Base-by-base conservation (phyloP, 2,329 filamentous ascomycete species). In the Trichoderma aggressivum region DNA sequence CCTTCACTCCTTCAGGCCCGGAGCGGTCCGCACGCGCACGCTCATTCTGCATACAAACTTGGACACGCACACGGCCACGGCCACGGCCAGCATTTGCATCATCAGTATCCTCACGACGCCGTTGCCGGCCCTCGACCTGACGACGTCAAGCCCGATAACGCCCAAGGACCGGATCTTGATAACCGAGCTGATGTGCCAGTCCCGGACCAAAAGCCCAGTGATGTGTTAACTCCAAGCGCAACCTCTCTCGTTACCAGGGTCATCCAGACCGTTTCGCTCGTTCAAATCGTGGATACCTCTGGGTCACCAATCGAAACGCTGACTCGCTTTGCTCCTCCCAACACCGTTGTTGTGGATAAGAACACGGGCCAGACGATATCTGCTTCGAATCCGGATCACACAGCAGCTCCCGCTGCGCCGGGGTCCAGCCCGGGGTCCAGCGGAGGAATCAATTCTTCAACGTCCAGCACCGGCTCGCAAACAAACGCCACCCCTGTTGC, bases 261-360 rank as follows among this genome's bases (percentile, higher is more conserved):
- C 75, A 81, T 88, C 67, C 83, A 87, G 78, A 89, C 87, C 75
- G 79, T 89, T 73, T 87, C 86, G 30, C 81, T 89, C 77, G 78
- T 89, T 70, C 84, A 88, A 74, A 76, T 86, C 72, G 83, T 88
- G 73, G 85, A 88, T 78, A 79, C 79, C 59, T 76, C 78, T 58
- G 87, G 87, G 72, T 81, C 80, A 32, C 80, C 84, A 62, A 76
- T 87, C 59, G 78, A 81, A 65, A 77, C 84, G 26, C 79, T 82
- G 71, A 88, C 86, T 36, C 74, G 83, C 69, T 78, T 76, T 74
- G 79, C 80, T 53, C 73, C 80, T 59, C 77, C 82, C 47, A 78
- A 80, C 74, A 83, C 83, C 70, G 77, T 81, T 70, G 75, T 82
- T 72, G 75, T 80, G 73, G 78, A 80, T 75, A 74, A 79, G 61